Conservation (phyloP, 495 filamentous ascomycete genomes). For the Rostrohypoxylon terebratum region DNA sequence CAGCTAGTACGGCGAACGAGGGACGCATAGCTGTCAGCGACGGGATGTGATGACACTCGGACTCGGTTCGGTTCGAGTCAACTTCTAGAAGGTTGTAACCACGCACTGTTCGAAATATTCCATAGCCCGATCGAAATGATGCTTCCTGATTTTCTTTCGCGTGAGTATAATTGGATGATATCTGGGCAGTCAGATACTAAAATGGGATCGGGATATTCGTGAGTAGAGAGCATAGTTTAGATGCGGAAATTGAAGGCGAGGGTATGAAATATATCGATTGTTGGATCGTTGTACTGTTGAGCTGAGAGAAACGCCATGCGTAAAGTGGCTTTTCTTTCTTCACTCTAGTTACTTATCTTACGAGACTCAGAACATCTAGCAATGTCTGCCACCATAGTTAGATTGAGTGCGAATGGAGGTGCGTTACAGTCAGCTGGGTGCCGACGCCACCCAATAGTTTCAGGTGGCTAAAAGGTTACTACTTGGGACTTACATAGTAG, state of each 20-base stretch:
- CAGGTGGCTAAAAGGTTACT: not conserved
- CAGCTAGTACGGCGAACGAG: slow-evolving; percentile 33
- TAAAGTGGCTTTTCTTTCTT: not conserved
- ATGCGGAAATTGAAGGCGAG: not conserved
- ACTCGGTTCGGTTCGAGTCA: not conserved
- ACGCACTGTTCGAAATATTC: not conserved
- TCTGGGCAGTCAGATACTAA: not conserved
- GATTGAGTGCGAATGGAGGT: slow-evolving; percentile 5
- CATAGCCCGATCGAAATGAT: not conserved
- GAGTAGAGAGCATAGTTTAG: not conserved
- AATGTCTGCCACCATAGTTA: not conserved
- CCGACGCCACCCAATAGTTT: slow-evolving; percentile 34
- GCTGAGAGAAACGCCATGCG: slow-evolving; percentile 24
- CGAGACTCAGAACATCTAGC: not conserved
- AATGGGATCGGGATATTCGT: not conserved
- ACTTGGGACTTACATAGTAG: no score
- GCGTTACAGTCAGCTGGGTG: slow-evolving; percentile 16
- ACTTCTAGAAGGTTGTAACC: not conserved
- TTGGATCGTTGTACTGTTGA: no score
- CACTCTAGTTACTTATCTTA: not conserved
- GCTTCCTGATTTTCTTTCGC: no score
- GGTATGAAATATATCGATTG: slow-evolving; percentile 13
- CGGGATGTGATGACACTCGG: not conserved
- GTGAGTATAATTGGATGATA: not conserved
- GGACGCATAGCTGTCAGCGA: slow-evolving; percentile 40